These are phyloP conservation scores for Sordaria brevicollis DNA, from an alignment of 495 filamentous ascomycete species.

Conservation along the genomic window DNA sequence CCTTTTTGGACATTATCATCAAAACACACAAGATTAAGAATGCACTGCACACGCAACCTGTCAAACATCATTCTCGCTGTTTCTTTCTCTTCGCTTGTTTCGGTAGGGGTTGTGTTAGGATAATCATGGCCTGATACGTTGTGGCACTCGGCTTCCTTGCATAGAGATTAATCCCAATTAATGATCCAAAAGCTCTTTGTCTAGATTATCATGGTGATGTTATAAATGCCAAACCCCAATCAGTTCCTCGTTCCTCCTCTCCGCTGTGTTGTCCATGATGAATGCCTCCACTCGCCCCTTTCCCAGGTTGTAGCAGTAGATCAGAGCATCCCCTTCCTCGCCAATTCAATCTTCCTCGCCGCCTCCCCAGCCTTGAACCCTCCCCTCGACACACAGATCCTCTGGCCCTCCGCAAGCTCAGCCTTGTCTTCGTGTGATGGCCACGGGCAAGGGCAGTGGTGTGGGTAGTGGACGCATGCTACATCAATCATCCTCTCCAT, in stretches of 20 bases:
- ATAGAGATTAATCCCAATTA: background rate
- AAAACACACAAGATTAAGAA: background rate
- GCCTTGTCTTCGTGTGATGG: conserved; percentile 77
- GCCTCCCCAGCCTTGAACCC: conserved; percentile 69
- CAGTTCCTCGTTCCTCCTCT: background rate
- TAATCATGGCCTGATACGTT: background rate
- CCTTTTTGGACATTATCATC: background rate
- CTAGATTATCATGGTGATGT: background rate
- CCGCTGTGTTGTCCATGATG: background rate
- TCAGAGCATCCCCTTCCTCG: conserved; percentile 73
- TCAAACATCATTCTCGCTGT: background rate
- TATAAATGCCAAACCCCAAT: background rate
- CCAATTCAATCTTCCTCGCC: conserved; percentile 68
- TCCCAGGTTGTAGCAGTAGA: too few relatives aligned
- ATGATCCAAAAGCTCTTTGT: background rate
- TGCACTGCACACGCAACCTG: background rate
- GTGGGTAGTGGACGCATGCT: conserved; percentile 85
- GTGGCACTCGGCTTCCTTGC: background rate
- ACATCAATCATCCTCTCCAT: background rate
- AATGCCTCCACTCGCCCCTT: background rate
- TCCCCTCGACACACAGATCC: conserved; percentile 71
- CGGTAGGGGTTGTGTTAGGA: background rate
- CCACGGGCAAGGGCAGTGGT: conserved; percentile 87
- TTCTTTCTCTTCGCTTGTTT: background rate
- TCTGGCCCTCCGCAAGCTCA: conserved; percentile 71